phyloP scores from a whole-genome alignment of 257 asterid genomes.

The Nicotiana benthamiana region DNA sequence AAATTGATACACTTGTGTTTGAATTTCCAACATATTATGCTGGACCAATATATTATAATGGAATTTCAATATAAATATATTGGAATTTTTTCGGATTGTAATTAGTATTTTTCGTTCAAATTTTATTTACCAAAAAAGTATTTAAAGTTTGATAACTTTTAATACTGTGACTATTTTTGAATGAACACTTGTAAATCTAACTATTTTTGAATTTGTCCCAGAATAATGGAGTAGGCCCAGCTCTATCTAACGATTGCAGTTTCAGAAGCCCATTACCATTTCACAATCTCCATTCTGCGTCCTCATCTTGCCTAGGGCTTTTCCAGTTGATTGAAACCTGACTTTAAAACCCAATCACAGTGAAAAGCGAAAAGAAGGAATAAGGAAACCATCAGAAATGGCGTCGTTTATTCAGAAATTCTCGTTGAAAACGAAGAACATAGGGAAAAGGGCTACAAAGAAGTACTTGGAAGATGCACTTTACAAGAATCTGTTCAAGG shows the following conservation, averaged over 20 bases:
- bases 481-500: constrained; percentile 63
- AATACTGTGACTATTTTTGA: no score
- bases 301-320: constrained; percentile 9
- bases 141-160: no score
- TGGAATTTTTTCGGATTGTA: no score
- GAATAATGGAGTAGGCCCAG: neutral
- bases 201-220: no score
- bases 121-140: no score
- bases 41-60: no score
- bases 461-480: constrained; percentile 76
- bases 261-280: neutral
- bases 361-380: neutral
- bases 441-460: constrained; percentile 58
- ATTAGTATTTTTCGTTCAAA: no score
- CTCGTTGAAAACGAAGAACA: constrained; percentile 41
- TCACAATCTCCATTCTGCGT: neutral
- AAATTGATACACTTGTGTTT: no score
- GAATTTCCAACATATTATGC: no score
- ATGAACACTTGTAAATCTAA: no score
- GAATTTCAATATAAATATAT: no score
- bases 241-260: neutral
- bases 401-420: constrained; percentile 80
- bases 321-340: neutral
- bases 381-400: constrained; percentile 25
- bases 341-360: neutral